Conservation (phyloP, 441 rosid genomes). For the Erodium moschatum region DNA sequence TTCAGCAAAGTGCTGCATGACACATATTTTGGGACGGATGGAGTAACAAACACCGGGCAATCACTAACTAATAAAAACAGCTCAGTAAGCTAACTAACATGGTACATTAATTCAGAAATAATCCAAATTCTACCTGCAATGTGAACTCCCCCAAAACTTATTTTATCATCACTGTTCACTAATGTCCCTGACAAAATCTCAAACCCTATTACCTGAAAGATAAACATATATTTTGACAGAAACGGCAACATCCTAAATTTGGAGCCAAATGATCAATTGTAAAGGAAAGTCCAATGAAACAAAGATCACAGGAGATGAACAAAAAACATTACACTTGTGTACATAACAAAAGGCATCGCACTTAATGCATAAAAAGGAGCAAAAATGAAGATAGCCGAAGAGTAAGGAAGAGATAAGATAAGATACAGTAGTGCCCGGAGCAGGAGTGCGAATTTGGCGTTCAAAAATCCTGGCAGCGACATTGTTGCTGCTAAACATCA, state of each 20-base stretch:
- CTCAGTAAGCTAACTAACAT: not conserved
- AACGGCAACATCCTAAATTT: not conserved
- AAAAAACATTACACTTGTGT: too few species aligned
- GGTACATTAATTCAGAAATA: not conserved
- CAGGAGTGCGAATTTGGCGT: slow-evolving; percentile 66
- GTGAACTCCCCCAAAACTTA: not conserved
- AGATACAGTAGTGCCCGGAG: slow-evolving; percentile 60
- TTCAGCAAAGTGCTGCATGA: too few species aligned
- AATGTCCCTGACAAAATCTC: not conserved
- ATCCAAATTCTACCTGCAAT: not conserved
- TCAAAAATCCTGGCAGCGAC: slow-evolving; percentile 77
- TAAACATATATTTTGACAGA: not conserved
- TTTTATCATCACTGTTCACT: not conserved
- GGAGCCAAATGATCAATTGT: not conserved
- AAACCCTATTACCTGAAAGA: not conserved
- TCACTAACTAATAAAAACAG: not conserved
- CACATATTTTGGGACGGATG: too few species aligned
- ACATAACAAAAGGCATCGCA: not conserved
- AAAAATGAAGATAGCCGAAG: not conserved
- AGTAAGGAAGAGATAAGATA: slow-evolving; percentile 18
- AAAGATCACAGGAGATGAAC: too few species aligned
- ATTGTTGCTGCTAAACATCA: slow-evolving; percentile 66
- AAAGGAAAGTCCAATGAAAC: not conserved
- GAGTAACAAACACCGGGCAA: not conserved
- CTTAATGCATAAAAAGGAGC: not conserved